phyloP scores from a whole-genome alignment of 1,284 basidiomycete species.

The Heterobasidion irregulare region DNA sequence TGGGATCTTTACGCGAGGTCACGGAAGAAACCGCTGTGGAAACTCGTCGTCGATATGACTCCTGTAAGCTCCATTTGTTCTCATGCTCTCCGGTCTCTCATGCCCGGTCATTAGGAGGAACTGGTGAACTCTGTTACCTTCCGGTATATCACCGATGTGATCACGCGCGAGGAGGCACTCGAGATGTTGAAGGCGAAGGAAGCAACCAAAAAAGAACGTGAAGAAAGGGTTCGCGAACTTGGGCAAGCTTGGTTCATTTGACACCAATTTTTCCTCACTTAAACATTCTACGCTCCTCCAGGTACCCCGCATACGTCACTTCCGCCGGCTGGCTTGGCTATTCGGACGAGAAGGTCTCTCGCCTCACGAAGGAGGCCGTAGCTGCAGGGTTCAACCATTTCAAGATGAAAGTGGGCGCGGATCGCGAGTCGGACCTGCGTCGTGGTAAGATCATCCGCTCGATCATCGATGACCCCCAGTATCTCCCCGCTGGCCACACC shows the following conservation, averaged over 20 bases:
- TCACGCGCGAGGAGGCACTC: conserved; percentile 87
- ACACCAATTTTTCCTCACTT: neutral
- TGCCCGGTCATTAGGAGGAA: conserved; percentile 56
- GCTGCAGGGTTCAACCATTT: conserved; percentile 89
- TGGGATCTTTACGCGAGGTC: conserved; percentile 82
- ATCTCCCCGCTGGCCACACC: conserved; percentile 46
- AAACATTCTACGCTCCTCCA: conserved; percentile 19
- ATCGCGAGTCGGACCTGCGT: conserved; percentile 76
- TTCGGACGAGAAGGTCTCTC: conserved; percentile 84
- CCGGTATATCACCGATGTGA: conserved; percentile 90
- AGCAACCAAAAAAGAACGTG: conserved; percentile 70
- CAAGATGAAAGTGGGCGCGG: conserved; percentile 95
- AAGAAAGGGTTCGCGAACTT: conserved; percentile 58
- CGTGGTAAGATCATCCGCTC: conserved; percentile 84
- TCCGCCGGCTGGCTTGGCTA: conserved; percentile 94
- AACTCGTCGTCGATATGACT: conserved; percentile 76
- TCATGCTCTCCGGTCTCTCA: neutral
- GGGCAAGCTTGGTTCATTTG: conserved; percentile 28
- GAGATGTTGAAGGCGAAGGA: conserved; percentile 74
- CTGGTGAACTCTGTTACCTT: conserved; percentile 80
- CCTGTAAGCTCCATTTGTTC: conserved; percentile 38
- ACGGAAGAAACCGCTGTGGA: conserved; percentile 77
- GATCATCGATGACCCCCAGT: conserved; percentile 87
- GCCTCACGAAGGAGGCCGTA: conserved; percentile 82
- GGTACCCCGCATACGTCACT: conserved; percentile 94